Conservation (phyloP, 768 basidiomycete species). For the Suillus luteus region DNA sequence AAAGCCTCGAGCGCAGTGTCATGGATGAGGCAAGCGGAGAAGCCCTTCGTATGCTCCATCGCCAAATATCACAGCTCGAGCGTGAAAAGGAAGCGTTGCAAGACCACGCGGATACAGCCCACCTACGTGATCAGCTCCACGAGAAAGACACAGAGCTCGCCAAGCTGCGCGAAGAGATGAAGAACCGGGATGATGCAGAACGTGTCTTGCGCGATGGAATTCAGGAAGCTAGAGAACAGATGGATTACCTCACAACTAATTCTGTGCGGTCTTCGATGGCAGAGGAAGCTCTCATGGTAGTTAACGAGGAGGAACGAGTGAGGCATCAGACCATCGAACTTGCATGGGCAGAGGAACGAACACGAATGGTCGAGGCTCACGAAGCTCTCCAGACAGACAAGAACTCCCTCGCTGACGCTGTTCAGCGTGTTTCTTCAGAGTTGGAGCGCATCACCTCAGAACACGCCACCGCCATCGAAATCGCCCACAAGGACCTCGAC, state of each 20-base stretch:
- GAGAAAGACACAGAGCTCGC: conserved; percentile 18
- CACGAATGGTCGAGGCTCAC: conserved; percentile 43
- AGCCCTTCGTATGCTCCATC: conserved; percentile 78
- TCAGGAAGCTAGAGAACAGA: conserved; percentile 57
- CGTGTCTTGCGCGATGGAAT: conserved; percentile 55
- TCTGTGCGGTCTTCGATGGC: conserved; percentile 17
- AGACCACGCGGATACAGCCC: not conserved
- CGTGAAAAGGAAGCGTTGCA: conserved; percentile 56
- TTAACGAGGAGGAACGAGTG: conserved; percentile 42
- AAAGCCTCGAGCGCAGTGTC: conserved; percentile 77
- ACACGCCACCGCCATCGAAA: conserved; percentile 35
- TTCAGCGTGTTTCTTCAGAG: conserved; percentile 14
- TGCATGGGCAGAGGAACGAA: conserved; percentile 54
- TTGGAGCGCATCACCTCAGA: conserved; percentile 53
- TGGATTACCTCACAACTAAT: conserved; percentile 47
- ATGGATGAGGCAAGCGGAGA: conserved; percentile 84
- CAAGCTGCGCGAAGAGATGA: conserved; percentile 46
- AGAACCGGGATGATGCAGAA: conserved; percentile 54
- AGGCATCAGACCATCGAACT: conserved; percentile 43
- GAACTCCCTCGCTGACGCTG: conserved; percentile 42
- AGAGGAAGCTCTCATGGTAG: conserved; percentile 24
- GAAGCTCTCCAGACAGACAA: conserved; percentile 49
- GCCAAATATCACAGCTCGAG: conserved; percentile 76
- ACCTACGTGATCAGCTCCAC: conserved; percentile 35
- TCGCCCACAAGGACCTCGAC: conserved; percentile 42